Percentiles rank a stretch among this genome's conserved stretches.
Conservation (phyloP, 345 rosid genomes). For the Salix caprea region DNA sequence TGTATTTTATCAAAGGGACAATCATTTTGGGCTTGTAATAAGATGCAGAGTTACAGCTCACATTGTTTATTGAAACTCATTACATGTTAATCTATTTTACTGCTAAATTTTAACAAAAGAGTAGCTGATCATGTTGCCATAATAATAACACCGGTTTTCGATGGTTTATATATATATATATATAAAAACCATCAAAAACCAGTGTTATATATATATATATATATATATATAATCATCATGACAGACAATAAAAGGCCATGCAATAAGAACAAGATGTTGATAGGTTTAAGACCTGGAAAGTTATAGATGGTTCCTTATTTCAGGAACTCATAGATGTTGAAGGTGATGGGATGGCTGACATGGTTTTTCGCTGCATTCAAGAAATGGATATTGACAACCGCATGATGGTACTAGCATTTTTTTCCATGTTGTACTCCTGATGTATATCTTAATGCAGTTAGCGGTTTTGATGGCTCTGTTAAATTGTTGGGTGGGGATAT, state of each 20-base stretch:
- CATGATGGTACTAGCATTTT: constrained; percentile 58
- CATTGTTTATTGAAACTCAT: not conserved
- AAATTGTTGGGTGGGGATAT: no score
- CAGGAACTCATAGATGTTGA: constrained; percentile 97
- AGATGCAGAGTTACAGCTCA: not conserved
- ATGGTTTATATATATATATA: not conserved
- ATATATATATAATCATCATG: not conserved
- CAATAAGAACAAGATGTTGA: not conserved
- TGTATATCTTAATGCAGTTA: not conserved
- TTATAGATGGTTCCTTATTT: constrained; percentile 8
- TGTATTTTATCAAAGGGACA: not conserved
- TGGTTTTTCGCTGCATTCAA: constrained; percentile 98
- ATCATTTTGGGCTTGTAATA: not conserved
- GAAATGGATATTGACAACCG: constrained; percentile 99
- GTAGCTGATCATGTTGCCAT: not conserved
- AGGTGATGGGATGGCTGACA: constrained; percentile 99
- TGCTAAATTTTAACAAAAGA: not conserved
- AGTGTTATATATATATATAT: no score
- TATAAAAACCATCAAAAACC: no score
- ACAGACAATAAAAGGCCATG: not conserved
- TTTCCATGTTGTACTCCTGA: not conserved
- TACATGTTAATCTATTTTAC: not conserved
- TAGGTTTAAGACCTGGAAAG: constrained; percentile 1
- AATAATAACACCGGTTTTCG: not conserved
- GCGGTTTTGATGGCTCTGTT: not conserved